phyloP scores from a whole-genome alignment of 495 filamentous ascomycete species.

The Penicillium malachiteum region DNA sequence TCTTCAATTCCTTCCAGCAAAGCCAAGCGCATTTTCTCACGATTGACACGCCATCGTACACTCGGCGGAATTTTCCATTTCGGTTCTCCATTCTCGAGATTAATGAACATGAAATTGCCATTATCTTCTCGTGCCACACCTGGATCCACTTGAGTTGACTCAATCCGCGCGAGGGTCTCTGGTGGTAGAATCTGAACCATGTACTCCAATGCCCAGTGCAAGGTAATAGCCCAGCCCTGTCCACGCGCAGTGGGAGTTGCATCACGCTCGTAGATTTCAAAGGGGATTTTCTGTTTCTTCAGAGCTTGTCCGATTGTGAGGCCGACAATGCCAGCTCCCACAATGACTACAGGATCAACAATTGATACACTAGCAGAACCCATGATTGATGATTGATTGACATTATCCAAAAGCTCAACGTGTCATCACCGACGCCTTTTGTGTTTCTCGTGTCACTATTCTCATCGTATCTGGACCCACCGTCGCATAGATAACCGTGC shows the following conservation, averaged over 20 bases:
- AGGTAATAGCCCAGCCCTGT: slow-evolving; percentile 59
- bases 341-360: slow-evolving; percentile 44
- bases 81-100: slow-evolving; percentile 26
- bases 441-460: neutral
- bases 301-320: slow-evolving; percentile 56
- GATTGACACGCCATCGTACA: slow-evolving; percentile 28
- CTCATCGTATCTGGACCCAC: slow-evolving; percentile 12
- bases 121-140: slow-evolving; percentile 26
- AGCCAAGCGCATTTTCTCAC: slow-evolving; percentile 24
- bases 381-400: no score
- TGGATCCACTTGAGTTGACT: slow-evolving; percentile 50
- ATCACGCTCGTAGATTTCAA: slow-evolving; percentile 57
- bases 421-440: slow-evolving; percentile 5
- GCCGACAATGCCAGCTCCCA: slow-evolving; percentile 58
- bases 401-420: no score
- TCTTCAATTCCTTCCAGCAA: slow-evolving; percentile 26
- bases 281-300: slow-evolving; percentile 41
- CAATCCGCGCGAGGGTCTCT: slow-evolving; percentile 42
- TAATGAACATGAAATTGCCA: slow-evolving; percentile 33
- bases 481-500: slow-evolving; percentile 35
- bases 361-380: no score
- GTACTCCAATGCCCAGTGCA: slow-evolving; percentile 57
- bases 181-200: slow-evolving; percentile 49
- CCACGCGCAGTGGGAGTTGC: slow-evolving; percentile 34
- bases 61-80: slow-evolving; percentile 28